Evolutionary conservation across 2,329 filamentous ascomycete genomes (phyloP).

Genomic region (Drechslerella coelobrocha): DNA sequence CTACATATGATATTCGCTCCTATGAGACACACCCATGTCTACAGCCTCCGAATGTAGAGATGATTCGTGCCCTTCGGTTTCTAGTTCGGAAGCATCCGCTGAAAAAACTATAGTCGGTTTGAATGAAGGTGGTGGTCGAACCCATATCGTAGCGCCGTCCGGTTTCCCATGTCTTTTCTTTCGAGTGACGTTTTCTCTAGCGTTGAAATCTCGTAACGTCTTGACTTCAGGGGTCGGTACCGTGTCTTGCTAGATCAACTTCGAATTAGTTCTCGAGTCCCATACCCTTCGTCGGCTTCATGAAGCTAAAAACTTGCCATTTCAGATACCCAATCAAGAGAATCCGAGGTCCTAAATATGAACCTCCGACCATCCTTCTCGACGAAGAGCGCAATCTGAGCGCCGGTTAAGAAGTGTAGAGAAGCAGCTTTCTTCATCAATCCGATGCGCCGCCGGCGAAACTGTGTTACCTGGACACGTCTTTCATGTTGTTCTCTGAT

Average conservation of each 20-base stretch:
- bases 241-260: conserved; percentile 1
- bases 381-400: conserved; percentile 11
- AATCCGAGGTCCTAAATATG: conserved; percentile 14
- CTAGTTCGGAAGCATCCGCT: too few species aligned
- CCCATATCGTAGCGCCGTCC: too few species aligned
- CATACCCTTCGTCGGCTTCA: too few species aligned
- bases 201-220: too few species aligned
- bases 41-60: too few species aligned
- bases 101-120: too few species aligned
- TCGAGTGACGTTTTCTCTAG: too few species aligned
- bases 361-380: conserved; percentile 16
- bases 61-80: too few species aligned
- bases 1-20: too few species aligned
- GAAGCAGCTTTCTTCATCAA: conserved; percentile 9
- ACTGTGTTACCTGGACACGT: conserved; percentile 1
- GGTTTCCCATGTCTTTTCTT: too few species aligned
- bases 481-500: conserved; percentile 7
- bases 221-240: not conserved
- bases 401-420: not conserved
- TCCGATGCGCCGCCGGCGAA: not conserved
- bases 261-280: not conserved
- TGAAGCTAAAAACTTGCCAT: conserved; percentile 9
- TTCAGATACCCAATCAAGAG: conserved; percentile 7
- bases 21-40: too few species aligned
- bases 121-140: too few species aligned